phyloP scores from a whole-genome alignment of 169 alveolate species.

The Theileria annulata region DNA sequence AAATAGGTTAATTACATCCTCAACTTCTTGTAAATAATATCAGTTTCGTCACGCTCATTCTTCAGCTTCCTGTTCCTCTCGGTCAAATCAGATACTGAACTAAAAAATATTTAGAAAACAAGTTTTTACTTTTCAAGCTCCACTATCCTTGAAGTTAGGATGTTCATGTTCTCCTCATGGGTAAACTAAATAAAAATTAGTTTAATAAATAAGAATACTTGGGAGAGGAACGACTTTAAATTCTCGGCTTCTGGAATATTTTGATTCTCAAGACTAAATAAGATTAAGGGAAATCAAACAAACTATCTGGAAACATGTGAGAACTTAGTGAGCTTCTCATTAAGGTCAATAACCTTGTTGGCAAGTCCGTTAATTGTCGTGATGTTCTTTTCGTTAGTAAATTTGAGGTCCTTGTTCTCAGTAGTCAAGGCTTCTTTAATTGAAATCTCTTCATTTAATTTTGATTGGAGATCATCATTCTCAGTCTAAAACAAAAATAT shows the following conservation, averaged over 20 bases:
- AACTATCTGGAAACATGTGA: slow-evolving; percentile 34
- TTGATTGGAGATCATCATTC: slow-evolving; percentile 23
- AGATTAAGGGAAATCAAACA: not conserved
- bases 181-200: slow-evolving; percentile 10
- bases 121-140: slow-evolving; percentile 28
- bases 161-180: slow-evolving; percentile 24
- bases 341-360: slow-evolving; percentile 10
- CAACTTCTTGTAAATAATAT: slow-evolving; percentile 11
- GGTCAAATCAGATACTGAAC: slow-evolving; percentile 18
- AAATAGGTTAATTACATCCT: slow-evolving; percentile 27
- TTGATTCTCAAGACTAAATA: slow-evolving; percentile 18
- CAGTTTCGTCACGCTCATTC: slow-evolving; percentile 31
- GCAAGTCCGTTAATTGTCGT: slow-evolving; percentile 34
- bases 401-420: slow-evolving; percentile 41
- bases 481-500: slow-evolving; percentile 13
- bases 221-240: not conserved
- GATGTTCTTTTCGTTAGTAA: slow-evolving; percentile 23
- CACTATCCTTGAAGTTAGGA: slow-evolving; percentile 35
- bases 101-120: not conserved
- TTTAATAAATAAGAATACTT: not conserved
- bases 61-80: slow-evolving; percentile 37
- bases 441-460: not conserved
- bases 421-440: not conserved
- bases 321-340: slow-evolving; percentile 25
- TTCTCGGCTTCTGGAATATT: not conserved